Conservation (phyloP, 495 filamentous ascomycete species). For the Tetracladium setigerum region DNA sequence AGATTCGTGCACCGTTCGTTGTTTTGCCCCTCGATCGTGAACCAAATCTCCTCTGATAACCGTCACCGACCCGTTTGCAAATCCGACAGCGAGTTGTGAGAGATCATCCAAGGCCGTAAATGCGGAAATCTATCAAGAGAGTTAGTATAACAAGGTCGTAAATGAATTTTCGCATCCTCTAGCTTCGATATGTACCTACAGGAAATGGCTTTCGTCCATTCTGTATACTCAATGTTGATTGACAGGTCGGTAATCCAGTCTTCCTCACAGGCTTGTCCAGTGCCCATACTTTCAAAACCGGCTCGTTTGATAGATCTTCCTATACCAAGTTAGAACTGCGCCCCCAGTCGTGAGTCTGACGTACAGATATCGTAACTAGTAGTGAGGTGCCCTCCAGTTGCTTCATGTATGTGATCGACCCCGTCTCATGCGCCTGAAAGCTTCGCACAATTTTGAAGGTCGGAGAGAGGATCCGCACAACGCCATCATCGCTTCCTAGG, state of each 20-base stretch:
- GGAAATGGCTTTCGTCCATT: slow-evolving; percentile 93
- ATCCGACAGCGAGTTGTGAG: slow-evolving; percentile 87
- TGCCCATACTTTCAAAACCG: slow-evolving; percentile 90
- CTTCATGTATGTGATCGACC: slow-evolving; percentile 87
- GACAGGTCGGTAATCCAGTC: slow-evolving; percentile 76
- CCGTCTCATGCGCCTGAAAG: slow-evolving; percentile 75
- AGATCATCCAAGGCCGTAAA: slow-evolving; percentile 81
- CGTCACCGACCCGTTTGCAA: slow-evolving; percentile 91
- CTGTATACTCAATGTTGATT: slow-evolving; percentile 75
- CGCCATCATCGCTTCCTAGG: slow-evolving; percentile 74
- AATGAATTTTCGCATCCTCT: background rate
- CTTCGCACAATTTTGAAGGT: slow-evolving; percentile 79
- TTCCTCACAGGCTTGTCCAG: slow-evolving; percentile 93
- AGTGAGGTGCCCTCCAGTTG: slow-evolving; percentile 84
- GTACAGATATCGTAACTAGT: slow-evolving; percentile 70
- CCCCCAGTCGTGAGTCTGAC: background rate
- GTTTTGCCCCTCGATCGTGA: slow-evolving; percentile 91
- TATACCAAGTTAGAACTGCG: slow-evolving; percentile 12
- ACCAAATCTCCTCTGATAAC: slow-evolving; percentile 91
- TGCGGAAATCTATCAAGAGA: slow-evolving; percentile 64
- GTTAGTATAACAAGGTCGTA: background rate
- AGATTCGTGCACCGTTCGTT: slow-evolving; percentile 92
- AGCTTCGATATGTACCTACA: slow-evolving; percentile 35
- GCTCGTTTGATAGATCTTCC: slow-evolving; percentile 81
- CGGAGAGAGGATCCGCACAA: slow-evolving; percentile 77